Base-by-base conservation (phyloP, 2,329 filamentous ascomycete genomes). In the Alternaria burnsii region DNA sequence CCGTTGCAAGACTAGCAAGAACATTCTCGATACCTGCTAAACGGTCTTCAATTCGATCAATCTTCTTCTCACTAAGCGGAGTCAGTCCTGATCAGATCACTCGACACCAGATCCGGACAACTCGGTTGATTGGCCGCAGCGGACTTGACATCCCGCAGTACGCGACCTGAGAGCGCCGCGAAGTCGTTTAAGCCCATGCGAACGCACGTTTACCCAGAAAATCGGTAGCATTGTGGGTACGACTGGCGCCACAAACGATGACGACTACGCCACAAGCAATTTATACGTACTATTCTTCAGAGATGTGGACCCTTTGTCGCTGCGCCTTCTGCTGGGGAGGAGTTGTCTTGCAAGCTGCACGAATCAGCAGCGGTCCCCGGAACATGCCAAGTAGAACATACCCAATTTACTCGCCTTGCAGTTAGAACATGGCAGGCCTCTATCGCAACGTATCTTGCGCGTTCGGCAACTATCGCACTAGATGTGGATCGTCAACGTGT, bases 1-100 rank as follows among this genome's bases (percentile, higher is more conserved):
- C 32, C 4, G 38, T 41, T 12, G 77, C 72, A 24, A 81, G 73
- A 26, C 60, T 73, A 38, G 79, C 76, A 14, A 83, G 71, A 10
- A 80, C 71, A 50, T 73, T 67, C 62, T 86, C 83, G 41, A 86
- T 84, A n/a, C 78, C 77, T 7, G 78, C 77, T 9, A 86, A 73
- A 16, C 83, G 80, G 30, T 82, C 79, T 65, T 85, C 83, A 52
- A 86, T 85, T 12, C 81, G 69, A 61, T 85, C 83, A 50, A 86
- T 84, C 70, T 85, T 85, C 67, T 78, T 82, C 68, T 86, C 84
- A 71, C 82, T 85, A 41, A 4, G 5, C 10, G 3, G 9, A 6
- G 52, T 71, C 43, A 71, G 64, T 28, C 41, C 41, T 26, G n/a
- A 14, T n/a, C 4, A n/a, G 32, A 48, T 41, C 48, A 24, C 14